Base-by-base conservation (phyloP, 768 basidiomycete species). In the Serendipita vermifera region DNA sequence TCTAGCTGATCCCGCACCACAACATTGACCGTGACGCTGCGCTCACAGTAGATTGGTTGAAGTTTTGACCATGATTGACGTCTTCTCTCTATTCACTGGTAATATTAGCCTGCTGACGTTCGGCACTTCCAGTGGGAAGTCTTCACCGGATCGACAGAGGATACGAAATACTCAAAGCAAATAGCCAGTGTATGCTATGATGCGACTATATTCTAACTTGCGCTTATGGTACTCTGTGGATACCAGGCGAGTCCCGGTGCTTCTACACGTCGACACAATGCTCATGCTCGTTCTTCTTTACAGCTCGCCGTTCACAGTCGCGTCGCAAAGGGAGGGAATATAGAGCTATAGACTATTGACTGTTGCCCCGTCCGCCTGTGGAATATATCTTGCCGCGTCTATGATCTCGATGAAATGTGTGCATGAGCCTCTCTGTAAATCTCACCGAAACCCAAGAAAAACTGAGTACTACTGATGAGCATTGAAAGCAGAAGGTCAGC, bases 161-260 rank as follows among this genome's bases (percentile, higher is more conserved):
- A 70, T 58, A 65, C 70, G 2, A 56, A 61, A 14, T 64, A 72
- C 51, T 69, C 69, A 60, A 15, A 32, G 6, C 41, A 48, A n/a
- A 24, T 56, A 24, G 35, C 55, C 14, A n/a, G 31, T 7, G 36
- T 56, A 54, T 58, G 57, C 57, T 72, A 71, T 56, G 57, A 60
- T 13, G 68, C 71, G 6, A 71, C 71, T 1, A 55, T 68, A 3
- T 63, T 71, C 11, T 72, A 71, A 60, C 69, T 66, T 24, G 66
- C 59, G 3, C 69, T 69, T 51, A 60, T 69, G 27, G 66, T 58
- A 3, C 68, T 71, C 51, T 71, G 69, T 56, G 68, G 68, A 17
- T 63, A 66, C 55, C 70, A 72, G 62, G 70, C 71, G 59, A 58
- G 67, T 64, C 5, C 20, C 27, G 4, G 27, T 55, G 9, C 6